Evolutionary conservation across 805 yeast genomes (phyloP), one percentile per base, ranked within the genome.

Genomic region (Nakazawaea wickerhamii): DNA sequence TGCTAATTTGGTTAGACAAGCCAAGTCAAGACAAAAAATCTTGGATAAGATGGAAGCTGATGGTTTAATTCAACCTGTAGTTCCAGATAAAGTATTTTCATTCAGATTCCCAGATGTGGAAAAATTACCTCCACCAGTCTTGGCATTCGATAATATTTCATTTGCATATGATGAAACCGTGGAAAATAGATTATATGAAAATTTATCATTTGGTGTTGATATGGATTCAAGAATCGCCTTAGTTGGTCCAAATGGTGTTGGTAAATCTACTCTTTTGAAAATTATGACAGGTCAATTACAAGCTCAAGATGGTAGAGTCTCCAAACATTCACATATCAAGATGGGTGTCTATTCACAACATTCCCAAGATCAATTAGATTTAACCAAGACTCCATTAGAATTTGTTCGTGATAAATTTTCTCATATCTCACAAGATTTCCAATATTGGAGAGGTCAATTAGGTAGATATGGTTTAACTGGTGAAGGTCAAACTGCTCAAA

Each of bases 31-130:
- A 73, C 99, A 93, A 77, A 93, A 93, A 83, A 93, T 93, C 63
- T 76, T 93, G 66, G 99, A 93, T 71, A 93, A 93, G 83, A 93
- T 93, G 99, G 99, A 93, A 73, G 98, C 99, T 55, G 99, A 93
- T 64, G 99, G 99, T 61, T 75, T 85, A 58, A 85, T 93, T 59
- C 86, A 86, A 70, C 83, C 95, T 42, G 99, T 93, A 55, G 89
- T 78, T 45, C 84, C 85, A 40, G 99, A 93, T 67, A 88, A 79
- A 70, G 96, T 90, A 21, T 93, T 93, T 66, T 79, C 93, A 2
- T 93, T 93, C 80, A 77, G 84, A 58, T 93, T 93, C 78, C 88
- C 97, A 41, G 89, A 82, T 30, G 95, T 90, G 49, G 98, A 91
- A 65, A 89, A 93, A 75, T 77, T 93, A 56, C 99, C 99, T 50